phyloP scores from a whole-genome alignment of 2,329 filamentous ascomycete species.

The Meredithiella fracta region DNA sequence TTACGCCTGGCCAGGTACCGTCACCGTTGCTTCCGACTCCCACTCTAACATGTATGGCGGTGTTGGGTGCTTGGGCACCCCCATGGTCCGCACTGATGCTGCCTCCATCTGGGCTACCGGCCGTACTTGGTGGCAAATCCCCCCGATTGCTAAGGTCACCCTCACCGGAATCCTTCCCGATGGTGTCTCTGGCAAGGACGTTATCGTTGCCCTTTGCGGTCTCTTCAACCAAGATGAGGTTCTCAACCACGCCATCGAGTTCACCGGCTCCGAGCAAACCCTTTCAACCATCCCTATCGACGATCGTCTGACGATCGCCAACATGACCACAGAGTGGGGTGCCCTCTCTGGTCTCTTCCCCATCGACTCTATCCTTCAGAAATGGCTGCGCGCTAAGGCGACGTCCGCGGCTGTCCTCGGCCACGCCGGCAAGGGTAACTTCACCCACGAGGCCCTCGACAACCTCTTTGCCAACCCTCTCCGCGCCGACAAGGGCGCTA shows the following conservation, averaged over 20 bases:
- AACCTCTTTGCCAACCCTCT: conserved; percentile 51
- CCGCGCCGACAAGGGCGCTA: conserved; percentile 56
- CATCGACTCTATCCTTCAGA: conserved; percentile 53
- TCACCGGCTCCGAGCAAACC: conserved; percentile 64
- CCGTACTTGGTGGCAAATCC: conserved; percentile 76
- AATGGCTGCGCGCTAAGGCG: conserved; percentile 64
- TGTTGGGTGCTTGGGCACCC: conserved; percentile 58
- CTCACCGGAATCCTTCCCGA: conserved; percentile 57
- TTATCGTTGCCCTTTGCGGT: conserved; percentile 77
- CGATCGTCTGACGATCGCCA: conserved; percentile 54
- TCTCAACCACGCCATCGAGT: conserved; percentile 81
- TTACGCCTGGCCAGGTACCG: conserved; percentile 65
- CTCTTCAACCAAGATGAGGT: conserved; percentile 79
- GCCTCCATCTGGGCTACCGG: conserved; percentile 73
- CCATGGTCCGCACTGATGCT: conserved; percentile 76
- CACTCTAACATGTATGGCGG: conserved; percentile 78
- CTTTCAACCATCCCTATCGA: conserved; percentile 57
- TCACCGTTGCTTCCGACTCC: conserved; percentile 62
- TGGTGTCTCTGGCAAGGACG: conserved; percentile 84
- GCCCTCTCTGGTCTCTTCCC: conserved; percentile 52
- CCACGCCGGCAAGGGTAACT: conserved; percentile 31
- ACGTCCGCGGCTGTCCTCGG: conserved; percentile 49
- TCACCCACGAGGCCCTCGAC: conserved; percentile 60
- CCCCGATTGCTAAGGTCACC: conserved; percentile 65
- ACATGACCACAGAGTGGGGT: conserved; percentile 75